Percentiles rank a stretch among this genome's conserved stretches.
Evolutionary conservation across 2,329 filamentous ascomycete genomes (phyloP).

Genomic region (Verticillium alfalfae): DNA sequence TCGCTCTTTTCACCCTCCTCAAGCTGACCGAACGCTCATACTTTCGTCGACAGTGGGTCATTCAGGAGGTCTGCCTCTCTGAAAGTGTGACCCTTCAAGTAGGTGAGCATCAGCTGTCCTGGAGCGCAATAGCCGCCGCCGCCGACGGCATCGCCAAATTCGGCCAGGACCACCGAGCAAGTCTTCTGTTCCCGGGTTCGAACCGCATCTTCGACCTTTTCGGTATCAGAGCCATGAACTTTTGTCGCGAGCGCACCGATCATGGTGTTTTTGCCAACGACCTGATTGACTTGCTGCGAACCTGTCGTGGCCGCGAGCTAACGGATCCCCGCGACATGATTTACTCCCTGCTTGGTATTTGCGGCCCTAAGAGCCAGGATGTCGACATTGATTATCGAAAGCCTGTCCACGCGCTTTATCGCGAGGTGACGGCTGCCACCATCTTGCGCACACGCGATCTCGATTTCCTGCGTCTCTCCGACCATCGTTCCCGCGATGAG

Average conservation of each 20-base stretch:
- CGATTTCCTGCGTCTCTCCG: not conserved
- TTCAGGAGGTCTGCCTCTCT: slow-evolving; percentile 16
- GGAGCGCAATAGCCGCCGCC: not conserved
- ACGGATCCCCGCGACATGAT: not conserved
- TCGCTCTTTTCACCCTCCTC: not conserved
- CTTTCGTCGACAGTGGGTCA: slow-evolving; percentile 18
- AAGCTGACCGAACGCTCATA: slow-evolving; percentile 4
- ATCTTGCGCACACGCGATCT: not conserved
- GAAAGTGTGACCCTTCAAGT: not conserved
- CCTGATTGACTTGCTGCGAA: not conserved
- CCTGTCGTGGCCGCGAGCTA: not conserved
- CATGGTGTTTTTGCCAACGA: not conserved
- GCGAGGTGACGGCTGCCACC: not conserved
- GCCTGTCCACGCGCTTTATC: not conserved
- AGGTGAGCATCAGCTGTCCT: not conserved
- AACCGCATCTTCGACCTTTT: not conserved
- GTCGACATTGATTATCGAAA: not conserved
- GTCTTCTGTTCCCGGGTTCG: not conserved
- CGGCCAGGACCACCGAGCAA: not conserved
- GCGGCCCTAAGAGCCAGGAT: not conserved
- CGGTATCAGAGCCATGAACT: not conserved
- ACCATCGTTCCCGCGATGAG: not conserved
- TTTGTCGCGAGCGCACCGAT: not conserved
- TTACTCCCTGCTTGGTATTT: not conserved
- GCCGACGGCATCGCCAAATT: not conserved